These are phyloP conservation scores for Priceomyces haplophilus DNA, from an alignment of 805 yeast species.

Conservation along the genomic window DNA sequence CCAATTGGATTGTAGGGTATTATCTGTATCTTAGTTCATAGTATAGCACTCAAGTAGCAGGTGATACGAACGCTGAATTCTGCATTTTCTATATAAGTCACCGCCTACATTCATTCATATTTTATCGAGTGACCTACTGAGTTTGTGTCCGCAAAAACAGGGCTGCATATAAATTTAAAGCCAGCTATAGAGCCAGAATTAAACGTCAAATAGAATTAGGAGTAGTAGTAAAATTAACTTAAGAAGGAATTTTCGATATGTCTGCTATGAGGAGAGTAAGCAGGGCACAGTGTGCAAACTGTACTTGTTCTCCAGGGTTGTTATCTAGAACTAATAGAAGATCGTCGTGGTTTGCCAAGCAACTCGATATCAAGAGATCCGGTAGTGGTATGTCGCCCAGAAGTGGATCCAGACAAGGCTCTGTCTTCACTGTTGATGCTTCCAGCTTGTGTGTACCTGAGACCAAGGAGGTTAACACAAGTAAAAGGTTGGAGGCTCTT, in stretches of 20 bases:
- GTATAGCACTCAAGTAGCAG: too few species aligned
- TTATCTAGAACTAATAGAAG: constrained; percentile 64
- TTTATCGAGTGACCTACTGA: too few species aligned
- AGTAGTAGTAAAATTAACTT: not conserved
- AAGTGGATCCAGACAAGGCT: constrained; percentile 35
- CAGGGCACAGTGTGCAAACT: constrained; percentile 58
- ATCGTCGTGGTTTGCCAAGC: constrained; percentile 51
- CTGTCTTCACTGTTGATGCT: constrained; percentile 42
- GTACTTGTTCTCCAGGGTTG: constrained; percentile 83
- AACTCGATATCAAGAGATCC: constrained; percentile 28
- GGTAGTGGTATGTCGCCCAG: constrained; percentile 23
- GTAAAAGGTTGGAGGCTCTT: constrained; percentile 57
- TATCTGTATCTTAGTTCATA: too few species aligned
- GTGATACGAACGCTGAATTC: too few species aligned
- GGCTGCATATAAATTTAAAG: too few species aligned
- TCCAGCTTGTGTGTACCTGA: constrained; percentile 42
- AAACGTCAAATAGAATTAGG: not conserved
- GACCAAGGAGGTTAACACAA: constrained; percentile 55
- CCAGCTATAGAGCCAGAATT: too few species aligned
- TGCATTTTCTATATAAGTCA: too few species aligned
- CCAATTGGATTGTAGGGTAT: not conserved
- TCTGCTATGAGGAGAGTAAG: constrained; percentile 27
- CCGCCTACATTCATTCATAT: too few species aligned
- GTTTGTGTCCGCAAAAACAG: too few species aligned
- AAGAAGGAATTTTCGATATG: not conserved